Evolutionary conservation across 495 filamentous ascomycete species (phyloP), one percentile per base, ranked within the genome.

Genomic region (Astrothelium subdiscretum): DNA sequence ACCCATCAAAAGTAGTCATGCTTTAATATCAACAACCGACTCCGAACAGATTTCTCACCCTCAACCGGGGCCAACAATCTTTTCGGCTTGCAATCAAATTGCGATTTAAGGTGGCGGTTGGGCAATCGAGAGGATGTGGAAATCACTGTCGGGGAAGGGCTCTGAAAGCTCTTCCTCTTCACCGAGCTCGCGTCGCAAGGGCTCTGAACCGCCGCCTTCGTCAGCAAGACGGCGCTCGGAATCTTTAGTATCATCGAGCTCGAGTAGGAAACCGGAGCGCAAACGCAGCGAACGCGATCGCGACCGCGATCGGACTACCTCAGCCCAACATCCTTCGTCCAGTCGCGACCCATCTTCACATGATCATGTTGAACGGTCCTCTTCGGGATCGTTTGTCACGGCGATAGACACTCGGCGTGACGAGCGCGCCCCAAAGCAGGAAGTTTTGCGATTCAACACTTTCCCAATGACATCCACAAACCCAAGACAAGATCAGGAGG

Each of bases 201-300:
- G 62, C 32, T 35, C 44, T 26, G 67, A 70, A 42, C 42, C 65
- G 43, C 58, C 62, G 44, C 62, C 59, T 27, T 61, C 62, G 22
- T 27, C 20, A 5, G n/a, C 43, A 15, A 54, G 48, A 20, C 59
- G 18, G 31, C 66, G 70, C 65, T 59, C 71, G 59, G 72, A 72
- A 58, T 75, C 73, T 35, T 59, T 71, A 42, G 73, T 69, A 59
- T 71, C 73, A 38, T 63, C 67, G 22, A 66, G 62, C 43, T 74
- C 75, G 59, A 77, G 76, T 60, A 75, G 78, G 66, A 81, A 76
- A 66, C 75, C 80, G 43, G 72, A 79, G 73, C 76, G 80, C 72
- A 78, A 80, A 81, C 48, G 29, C 48, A 29, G 24, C 20, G 48
- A 54, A 8, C 48, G 48, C 73, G 79, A 81, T 75, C 79, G 80